These are phyloP conservation scores for Yamadazyma trypodendri DNA, from an alignment of 1,139 yeast species.

Conservation along the genomic window DNA sequence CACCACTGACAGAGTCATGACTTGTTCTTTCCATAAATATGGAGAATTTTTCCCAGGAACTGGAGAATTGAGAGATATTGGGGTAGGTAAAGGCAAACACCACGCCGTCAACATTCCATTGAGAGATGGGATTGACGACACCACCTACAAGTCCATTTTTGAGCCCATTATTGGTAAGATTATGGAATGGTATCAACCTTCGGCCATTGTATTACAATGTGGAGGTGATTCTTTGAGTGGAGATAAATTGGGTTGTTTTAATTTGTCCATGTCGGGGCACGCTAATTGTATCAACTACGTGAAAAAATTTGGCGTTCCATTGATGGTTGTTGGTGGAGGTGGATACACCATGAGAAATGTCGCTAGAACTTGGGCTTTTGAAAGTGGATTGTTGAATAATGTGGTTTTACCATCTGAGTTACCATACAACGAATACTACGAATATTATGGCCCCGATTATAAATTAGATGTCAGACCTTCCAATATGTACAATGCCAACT, in stretches of 20 bases:
- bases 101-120: conserved; percentile 91
- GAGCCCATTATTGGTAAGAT: conserved; percentile 83
- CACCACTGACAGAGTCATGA: conserved; percentile 93
- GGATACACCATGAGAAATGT: conserved; percentile 98
- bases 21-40: conserved; percentile 91
- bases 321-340: conserved; percentile 94
- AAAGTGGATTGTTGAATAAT: conserved; percentile 84
- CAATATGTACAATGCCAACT: conserved; percentile 94
- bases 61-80: conserved; percentile 82
- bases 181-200: conserved; percentile 90
- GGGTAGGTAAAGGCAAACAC: conserved; percentile 84
- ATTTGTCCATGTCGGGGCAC: conserved; percentile 85
- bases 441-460: conserved; percentile 96
- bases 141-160: conserved; percentile 80
- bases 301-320: conserved; percentile 81
- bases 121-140: conserved; percentile 94
- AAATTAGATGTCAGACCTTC: conserved; percentile 90
- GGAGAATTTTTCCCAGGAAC: conserved; percentile 98
- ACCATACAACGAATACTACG: conserved; percentile 95
- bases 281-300: conserved; percentile 92
- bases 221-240: conserved; percentile 97
- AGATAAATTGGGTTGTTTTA: conserved; percentile 91
- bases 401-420: conserved; percentile 76
- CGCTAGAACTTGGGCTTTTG: conserved; percentile 94
- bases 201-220: conserved; percentile 92